Conservation (phyloP, 169 alveolate species). For the Babesia bigemina region DNA sequence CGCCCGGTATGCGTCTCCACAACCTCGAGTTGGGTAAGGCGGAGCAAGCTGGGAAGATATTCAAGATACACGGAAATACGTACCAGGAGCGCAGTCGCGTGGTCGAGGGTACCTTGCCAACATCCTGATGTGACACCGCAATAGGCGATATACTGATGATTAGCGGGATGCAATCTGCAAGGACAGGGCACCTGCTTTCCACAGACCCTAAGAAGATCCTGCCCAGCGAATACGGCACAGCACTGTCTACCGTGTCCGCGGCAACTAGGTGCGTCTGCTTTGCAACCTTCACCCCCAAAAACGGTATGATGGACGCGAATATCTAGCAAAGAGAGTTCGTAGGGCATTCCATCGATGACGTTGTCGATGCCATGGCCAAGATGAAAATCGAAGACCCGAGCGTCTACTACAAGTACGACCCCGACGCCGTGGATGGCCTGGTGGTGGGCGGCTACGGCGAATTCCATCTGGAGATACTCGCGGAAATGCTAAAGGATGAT, state of each 20-base stretch:
- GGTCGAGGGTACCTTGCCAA: not conserved
- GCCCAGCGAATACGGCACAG: constrained; percentile 8
- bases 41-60: constrained; percentile 61
- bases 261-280: constrained; percentile 27
- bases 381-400: constrained; percentile 54
- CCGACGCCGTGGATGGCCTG: constrained; percentile 34
- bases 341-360: not conserved
- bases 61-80: constrained; percentile 68
- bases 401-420: constrained; percentile 39
- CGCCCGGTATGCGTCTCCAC: constrained; percentile 37
- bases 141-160: constrained; percentile 71
- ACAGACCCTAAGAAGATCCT: constrained; percentile 8
- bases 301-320: constrained; percentile 1
- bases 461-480: constrained; percentile 46
- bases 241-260: not conserved
- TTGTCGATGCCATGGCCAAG: constrained; percentile 28
- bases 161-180: constrained; percentile 53
- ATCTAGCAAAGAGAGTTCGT: not conserved
- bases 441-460: constrained; percentile 53
- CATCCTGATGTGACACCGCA: no score
- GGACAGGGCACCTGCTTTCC: constrained; percentile 60
- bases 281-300: constrained; percentile 26
- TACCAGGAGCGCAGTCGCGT: constrained; percentile 46
- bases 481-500: constrained; percentile 37
- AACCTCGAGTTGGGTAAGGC: constrained; percentile 46